phyloP scores from a whole-genome alignment of 1,139 yeast genomes.

The Zygosaccharomyces sapae region DNA sequence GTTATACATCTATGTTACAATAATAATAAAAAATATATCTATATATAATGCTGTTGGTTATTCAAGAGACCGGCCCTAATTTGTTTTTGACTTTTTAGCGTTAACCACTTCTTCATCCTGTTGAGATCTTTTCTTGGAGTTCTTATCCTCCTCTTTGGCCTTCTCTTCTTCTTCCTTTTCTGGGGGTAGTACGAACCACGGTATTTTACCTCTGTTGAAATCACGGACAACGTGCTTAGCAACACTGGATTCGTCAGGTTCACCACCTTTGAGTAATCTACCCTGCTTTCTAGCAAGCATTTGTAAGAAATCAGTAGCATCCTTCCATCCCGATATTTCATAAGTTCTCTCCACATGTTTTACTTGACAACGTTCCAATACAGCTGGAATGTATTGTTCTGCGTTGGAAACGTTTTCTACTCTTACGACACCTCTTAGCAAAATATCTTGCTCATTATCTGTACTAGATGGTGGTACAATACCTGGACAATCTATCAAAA shows the following conservation, averaged over 20 bases:
- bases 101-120: conserved; percentile 5
- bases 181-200: conserved; percentile 97
- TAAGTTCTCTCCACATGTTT: conserved; percentile 94
- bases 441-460: conserved; percentile 85
- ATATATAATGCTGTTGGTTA: conserved; percentile 1
- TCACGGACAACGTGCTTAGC: conserved; percentile 88
- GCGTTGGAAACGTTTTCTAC: conserved; percentile 95
- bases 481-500: conserved; percentile 96
- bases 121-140: background rate
- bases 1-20: background rate
- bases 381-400: conserved; percentile 89
- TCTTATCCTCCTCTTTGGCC: background rate
- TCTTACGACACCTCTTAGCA: conserved; percentile 95
- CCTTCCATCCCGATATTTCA: conserved; percentile 88
- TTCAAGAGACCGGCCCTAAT: background rate
- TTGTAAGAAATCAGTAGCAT: conserved; percentile 81
- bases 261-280: conserved; percentile 92
- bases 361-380: conserved; percentile 78
- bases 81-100: conserved; percentile 6
- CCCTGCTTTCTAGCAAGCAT: conserved; percentile 90
- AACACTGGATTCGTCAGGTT: conserved; percentile 92
- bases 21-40: background rate
- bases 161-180: conserved; percentile 49
- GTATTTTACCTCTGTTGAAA: conserved; percentile 94
- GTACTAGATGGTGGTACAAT: conserved; percentile 92